These are phyloP conservation scores for Erucastrum elatum DNA, from an alignment of 345 rosid genomes.

Conservation along the genomic window DNA sequence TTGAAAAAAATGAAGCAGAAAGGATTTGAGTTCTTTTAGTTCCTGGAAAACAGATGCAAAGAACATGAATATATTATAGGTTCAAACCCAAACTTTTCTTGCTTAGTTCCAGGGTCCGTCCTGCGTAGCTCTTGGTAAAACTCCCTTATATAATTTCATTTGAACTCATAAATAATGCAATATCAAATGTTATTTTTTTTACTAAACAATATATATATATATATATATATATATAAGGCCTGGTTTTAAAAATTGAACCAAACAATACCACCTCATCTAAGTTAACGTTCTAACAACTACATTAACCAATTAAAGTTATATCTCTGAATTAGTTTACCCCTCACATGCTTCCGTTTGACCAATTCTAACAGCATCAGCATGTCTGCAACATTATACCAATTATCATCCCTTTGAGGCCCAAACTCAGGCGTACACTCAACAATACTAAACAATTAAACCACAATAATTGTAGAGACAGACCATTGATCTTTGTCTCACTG, in stretches of 20 bases:
- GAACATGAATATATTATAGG: neutral
- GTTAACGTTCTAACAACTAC: neutral
- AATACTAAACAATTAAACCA: neutral
- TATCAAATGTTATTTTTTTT: too few relatives aligned
- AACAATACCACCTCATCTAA: neutral
- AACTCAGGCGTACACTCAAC: neutral
- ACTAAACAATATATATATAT: too few relatives aligned
- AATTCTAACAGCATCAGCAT: neutral
- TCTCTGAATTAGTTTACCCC: neutral
- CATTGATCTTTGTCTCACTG: neutral
- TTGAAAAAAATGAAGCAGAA: too few relatives aligned
- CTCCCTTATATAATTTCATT: neutral
- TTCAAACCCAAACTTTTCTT: neutral
- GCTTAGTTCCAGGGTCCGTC: neutral
- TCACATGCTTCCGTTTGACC: neutral
- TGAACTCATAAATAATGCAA: neutral
- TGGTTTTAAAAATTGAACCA: neutral
- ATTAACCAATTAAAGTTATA: neutral
- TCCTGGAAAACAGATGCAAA: neutral
- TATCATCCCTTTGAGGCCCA: neutral
- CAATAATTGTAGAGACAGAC: slow-evolving; percentile 11
- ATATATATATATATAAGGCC: too few relatives aligned
- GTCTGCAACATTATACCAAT: neutral
- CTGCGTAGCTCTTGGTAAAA: neutral
- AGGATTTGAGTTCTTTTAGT: neutral